Conservation (phyloP, 768 basidiomycete species). For the Pisolithus orientalis region DNA sequence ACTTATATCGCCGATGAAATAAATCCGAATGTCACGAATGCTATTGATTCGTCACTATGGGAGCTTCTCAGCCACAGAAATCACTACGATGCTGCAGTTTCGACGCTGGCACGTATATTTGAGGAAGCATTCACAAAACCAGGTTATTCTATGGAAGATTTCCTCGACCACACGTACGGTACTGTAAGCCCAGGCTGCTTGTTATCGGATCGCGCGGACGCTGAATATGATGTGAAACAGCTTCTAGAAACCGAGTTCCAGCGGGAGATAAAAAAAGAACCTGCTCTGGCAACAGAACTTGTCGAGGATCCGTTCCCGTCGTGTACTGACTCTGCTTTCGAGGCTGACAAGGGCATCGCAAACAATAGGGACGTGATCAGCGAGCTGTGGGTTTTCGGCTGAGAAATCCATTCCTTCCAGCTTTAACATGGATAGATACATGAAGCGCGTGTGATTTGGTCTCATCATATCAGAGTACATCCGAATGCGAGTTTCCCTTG, state of each 20-base stretch:
- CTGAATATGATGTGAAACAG: conserved; percentile 33
- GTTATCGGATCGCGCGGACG: neutral
- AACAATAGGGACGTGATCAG: conserved; percentile 31
- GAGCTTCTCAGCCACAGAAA: conserved; percentile 72
- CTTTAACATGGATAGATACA: neutral
- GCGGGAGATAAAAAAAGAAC: conserved; percentile 78
- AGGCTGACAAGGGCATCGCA: conserved; percentile 3
- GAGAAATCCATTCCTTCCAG: neutral
- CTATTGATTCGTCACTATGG: conserved; percentile 88
- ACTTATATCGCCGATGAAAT: conserved; percentile 61
- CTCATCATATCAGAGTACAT: neutral
- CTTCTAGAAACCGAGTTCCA: conserved; percentile 81
- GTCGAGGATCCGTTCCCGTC: conserved; percentile 23
- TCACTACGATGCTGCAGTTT: conserved; percentile 85
- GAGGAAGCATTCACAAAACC: conserved; percentile 93
- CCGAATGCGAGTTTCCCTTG: neutral
- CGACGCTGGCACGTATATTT: conserved; percentile 83
- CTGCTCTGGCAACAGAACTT: conserved; percentile 43
- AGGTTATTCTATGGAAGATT: conserved; percentile 87
- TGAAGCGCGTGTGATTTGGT: neutral
- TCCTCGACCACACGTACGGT: conserved; percentile 87
- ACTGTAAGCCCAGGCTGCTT: conserved; percentile 46
- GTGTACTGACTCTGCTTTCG: conserved; percentile 18
- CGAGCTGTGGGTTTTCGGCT: conserved; percentile 44
- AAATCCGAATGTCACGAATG: conserved; percentile 72